A percentile compares a stretch with the other conserved stretches of the same genome.
These are phyloP conservation scores for Takashimella tepidaria DNA, from an alignment of 1,284 basidiomycete genomes.

Conservation along the genomic window DNA sequence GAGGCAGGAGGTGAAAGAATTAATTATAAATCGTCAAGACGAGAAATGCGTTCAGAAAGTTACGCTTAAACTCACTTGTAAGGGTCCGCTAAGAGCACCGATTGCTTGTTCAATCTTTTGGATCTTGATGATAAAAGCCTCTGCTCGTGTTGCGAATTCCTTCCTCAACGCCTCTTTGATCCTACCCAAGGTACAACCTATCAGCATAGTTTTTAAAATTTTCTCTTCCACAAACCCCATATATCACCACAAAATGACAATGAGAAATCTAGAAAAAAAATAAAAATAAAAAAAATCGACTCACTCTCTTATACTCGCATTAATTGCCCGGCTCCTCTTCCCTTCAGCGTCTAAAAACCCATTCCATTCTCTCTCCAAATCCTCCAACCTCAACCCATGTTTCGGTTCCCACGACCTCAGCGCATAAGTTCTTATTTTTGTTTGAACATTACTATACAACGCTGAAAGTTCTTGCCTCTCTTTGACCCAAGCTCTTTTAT, in stretches of 20 bases:
- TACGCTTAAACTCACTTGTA: constrained; percentile 61
- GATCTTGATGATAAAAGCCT: constrained; percentile 71
- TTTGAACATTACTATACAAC: constrained; percentile 88
- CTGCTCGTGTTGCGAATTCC: constrained; percentile 76
- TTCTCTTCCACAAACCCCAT: too few species aligned
- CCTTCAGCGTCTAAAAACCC: constrained; percentile 69
- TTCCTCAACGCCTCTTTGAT: constrained; percentile 84
- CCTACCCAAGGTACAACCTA: too few species aligned
- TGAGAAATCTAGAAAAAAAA: too few species aligned
- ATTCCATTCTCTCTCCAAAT: constrained; percentile 77
- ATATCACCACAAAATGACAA: too few species aligned
- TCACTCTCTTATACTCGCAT: constrained; percentile 83
- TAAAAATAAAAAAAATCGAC: too few species aligned
- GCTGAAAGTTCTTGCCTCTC: constrained; percentile 86
- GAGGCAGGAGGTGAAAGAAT: too few species aligned
- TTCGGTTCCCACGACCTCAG: constrained; percentile 78
- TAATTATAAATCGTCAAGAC: too few species aligned
- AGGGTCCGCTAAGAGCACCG: constrained; percentile 67
- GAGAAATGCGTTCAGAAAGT: too few species aligned
- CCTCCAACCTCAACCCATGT: constrained; percentile 61
- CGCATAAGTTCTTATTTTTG: constrained; percentile 87
- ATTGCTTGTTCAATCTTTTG: constrained; percentile 69
- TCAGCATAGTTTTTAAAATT: too few species aligned
- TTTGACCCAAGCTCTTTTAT: constrained; percentile 79
- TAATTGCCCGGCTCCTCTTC: constrained; percentile 72